Evolutionary conservation across 495 filamentous ascomycete species (phyloP).

Genomic region (Choiromyces venosus): DNA sequence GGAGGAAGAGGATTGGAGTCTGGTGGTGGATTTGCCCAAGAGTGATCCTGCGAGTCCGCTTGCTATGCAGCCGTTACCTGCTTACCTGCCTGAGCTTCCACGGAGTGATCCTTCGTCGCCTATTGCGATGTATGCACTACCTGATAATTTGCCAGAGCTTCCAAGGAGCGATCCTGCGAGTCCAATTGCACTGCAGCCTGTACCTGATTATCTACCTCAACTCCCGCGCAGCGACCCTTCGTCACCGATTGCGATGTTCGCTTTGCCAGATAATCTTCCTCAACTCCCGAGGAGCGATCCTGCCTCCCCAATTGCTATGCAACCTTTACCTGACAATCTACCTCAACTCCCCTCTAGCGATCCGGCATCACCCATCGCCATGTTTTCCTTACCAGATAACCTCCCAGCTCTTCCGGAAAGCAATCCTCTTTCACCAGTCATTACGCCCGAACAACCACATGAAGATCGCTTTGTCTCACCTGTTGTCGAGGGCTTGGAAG

Average conservation of each 20-base stretch:
- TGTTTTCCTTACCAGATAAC: no score
- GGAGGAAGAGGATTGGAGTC: background rate
- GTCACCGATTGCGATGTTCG: constrained; percentile 18
- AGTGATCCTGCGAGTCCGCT: constrained; percentile 18
- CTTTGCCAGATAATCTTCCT: constrained; percentile 7
- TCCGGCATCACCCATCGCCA: constrained; percentile 12
- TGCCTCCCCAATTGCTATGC: background rate
- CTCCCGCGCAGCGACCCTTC: constrained; percentile 21
- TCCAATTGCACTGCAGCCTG: background rate
- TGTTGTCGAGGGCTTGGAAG: no score
- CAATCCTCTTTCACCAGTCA: no score
- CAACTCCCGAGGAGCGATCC: background rate
- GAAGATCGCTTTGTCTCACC: no score
- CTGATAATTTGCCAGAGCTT: background rate
- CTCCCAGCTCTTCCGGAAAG: no score
- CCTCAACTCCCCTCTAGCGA: constrained; percentile 17
- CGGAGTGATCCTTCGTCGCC: constrained; percentile 8
- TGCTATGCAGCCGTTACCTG: background rate
- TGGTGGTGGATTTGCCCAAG: constrained; percentile 13
- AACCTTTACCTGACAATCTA: constrained; percentile 3
- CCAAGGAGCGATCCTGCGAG: background rate
- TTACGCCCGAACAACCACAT: no score
- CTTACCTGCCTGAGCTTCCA: constrained; percentile 17
- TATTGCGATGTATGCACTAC: background rate
- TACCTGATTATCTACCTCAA: constrained; percentile 24